A percentile compares a stretch with the other conserved stretches of the same genome.
Conservation (phyloP, 2,329 filamentous ascomycete species). For the Drechslerella coelobrocha region DNA sequence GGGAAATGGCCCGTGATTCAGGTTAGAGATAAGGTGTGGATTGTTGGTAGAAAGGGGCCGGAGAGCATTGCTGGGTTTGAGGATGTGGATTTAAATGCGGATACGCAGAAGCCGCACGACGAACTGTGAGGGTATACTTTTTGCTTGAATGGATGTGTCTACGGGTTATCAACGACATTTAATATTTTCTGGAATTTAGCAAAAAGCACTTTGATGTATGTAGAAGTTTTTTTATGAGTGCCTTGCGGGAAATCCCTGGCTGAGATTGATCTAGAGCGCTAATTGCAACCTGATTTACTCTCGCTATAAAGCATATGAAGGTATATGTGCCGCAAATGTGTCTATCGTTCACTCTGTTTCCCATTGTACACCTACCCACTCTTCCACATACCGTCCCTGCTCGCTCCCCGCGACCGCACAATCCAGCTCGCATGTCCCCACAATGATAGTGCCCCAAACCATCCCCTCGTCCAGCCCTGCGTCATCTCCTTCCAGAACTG, state of each 20-base stretch:
- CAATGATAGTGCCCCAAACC: slow-evolving; percentile 95
- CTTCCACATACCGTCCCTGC: slow-evolving; percentile 81
- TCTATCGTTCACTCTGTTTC: slow-evolving; percentile 62
- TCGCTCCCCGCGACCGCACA: slow-evolving; percentile 70
- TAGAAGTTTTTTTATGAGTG: slow-evolving; percentile 55
- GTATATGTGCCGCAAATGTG: no score
- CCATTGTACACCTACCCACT: slow-evolving; percentile 99
- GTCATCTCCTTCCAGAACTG: slow-evolving; percentile 77
- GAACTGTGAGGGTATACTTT: slow-evolving; percentile 17
- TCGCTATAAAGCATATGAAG: slow-evolving; percentile 9
- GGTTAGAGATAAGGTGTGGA: slow-evolving; percentile 37
- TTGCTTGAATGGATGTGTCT: background rate
- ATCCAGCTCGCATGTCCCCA: slow-evolving; percentile 82
- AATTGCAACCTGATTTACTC: no score
- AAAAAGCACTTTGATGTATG: no score
- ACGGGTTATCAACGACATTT: background rate
- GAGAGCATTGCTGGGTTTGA: slow-evolving; percentile 34
- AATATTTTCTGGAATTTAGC: no score
- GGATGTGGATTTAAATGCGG: slow-evolving; percentile 27
- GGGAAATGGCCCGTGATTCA: slow-evolving; percentile 38
- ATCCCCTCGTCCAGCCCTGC: slow-evolving; percentile 76
- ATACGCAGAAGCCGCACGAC: slow-evolving; percentile 13
- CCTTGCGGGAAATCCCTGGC: slow-evolving; percentile 55
- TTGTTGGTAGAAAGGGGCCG: slow-evolving; percentile 27
- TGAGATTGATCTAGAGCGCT: no score